These are phyloP conservation scores for Chaetoceros muelleri DNA, from an alignment of 108 stramenopile species.

Conservation along the genomic window DNA sequence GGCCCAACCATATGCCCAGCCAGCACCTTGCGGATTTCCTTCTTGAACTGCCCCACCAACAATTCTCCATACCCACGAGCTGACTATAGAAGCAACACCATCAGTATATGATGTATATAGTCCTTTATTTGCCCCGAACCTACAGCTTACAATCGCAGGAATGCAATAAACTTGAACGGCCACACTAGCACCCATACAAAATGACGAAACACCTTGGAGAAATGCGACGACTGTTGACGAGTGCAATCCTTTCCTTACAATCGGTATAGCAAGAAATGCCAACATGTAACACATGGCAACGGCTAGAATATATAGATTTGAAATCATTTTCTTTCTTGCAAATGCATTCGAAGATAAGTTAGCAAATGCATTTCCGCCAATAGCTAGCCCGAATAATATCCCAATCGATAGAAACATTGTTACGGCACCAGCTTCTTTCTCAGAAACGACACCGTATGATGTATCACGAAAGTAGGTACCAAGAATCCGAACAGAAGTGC, in stretches of 20 bases:
- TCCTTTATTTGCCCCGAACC: slow-evolving; percentile 64
- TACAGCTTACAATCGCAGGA: slow-evolving; percentile 59
- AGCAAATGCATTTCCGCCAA: slow-evolving; percentile 57
- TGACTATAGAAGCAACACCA: slow-evolving; percentile 55
- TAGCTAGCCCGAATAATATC: slow-evolving; percentile 45
- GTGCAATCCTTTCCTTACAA: slow-evolving; percentile 26
- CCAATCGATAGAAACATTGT: slow-evolving; percentile 60
- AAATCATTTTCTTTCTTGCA: slow-evolving; percentile 52
- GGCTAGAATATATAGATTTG: slow-evolving; percentile 51
- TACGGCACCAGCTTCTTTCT: slow-evolving; percentile 45
- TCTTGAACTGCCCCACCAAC: slow-evolving; percentile 57
- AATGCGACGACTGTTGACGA: slow-evolving; percentile 47
- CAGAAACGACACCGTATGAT: slow-evolving; percentile 38
- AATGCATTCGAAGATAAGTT: slow-evolving; percentile 20
- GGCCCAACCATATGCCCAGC: slow-evolving; percentile 83
- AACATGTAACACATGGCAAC: slow-evolving; percentile 58
- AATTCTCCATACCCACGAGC: slow-evolving; percentile 56
- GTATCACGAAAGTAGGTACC: slow-evolving; percentile 68
- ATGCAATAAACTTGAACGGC: slow-evolving; percentile 72
- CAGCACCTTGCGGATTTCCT: slow-evolving; percentile 50
- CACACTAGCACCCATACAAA: slow-evolving; percentile 52
- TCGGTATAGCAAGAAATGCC: slow-evolving; percentile 56
- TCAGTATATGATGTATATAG: slow-evolving; percentile 64
- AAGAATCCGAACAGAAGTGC: slow-evolving; percentile 52
- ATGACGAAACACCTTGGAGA: slow-evolving; percentile 48